Evolutionary conservation across 2,329 filamentous ascomycete species (phyloP).

Genomic region (Emericellopsis atlantica): DNA sequence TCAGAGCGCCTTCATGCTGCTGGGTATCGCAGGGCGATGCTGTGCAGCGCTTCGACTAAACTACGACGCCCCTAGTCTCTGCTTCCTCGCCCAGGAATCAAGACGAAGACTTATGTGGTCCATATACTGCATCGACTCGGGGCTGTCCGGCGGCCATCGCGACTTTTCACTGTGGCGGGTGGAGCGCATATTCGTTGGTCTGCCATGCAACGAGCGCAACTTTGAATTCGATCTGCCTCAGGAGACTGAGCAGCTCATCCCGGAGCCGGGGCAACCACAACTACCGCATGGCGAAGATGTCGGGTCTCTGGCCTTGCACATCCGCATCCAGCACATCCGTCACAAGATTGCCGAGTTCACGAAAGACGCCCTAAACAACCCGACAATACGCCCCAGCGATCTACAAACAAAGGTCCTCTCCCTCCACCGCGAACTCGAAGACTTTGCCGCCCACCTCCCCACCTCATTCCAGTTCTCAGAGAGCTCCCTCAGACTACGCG

Average conservation of each 20-base stretch:
- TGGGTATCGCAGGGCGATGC: slow-evolving; percentile 27
- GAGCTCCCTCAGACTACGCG: slow-evolving; percentile 39
- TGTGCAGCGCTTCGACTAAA: slow-evolving; percentile 29
- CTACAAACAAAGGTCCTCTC: slow-evolving; percentile 30
- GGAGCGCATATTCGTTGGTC: slow-evolving; percentile 25
- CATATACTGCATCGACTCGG: slow-evolving; percentile 27
- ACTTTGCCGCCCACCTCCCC: slow-evolving; percentile 39
- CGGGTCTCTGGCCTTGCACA: slow-evolving; percentile 41
- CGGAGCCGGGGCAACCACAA: slow-evolving; percentile 28
- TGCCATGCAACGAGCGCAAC: slow-evolving; percentile 30
- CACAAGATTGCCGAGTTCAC: slow-evolving; percentile 41
- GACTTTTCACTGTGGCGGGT: slow-evolving; percentile 30
- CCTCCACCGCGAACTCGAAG: slow-evolving; percentile 34
- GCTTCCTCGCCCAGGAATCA: slow-evolving; percentile 26
- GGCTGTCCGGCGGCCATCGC: slow-evolving; percentile 27
- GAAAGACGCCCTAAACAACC: slow-evolving; percentile 23
- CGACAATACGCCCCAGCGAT: slow-evolving; percentile 26
- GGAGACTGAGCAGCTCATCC: slow-evolving; percentile 36
- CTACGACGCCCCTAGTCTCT: slow-evolving; percentile 25
- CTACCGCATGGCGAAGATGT: slow-evolving; percentile 32
- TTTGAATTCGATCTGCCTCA: slow-evolving; percentile 46
- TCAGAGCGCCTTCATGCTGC: slow-evolving; percentile 30
- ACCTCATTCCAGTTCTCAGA: slow-evolving; percentile 45
- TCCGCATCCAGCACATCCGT: slow-evolving; percentile 42
- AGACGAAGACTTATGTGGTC: slow-evolving; percentile 30